Conservation (phyloP, 2,329 filamentous ascomycete genomes). For the Chaetomium sp. region DNA sequence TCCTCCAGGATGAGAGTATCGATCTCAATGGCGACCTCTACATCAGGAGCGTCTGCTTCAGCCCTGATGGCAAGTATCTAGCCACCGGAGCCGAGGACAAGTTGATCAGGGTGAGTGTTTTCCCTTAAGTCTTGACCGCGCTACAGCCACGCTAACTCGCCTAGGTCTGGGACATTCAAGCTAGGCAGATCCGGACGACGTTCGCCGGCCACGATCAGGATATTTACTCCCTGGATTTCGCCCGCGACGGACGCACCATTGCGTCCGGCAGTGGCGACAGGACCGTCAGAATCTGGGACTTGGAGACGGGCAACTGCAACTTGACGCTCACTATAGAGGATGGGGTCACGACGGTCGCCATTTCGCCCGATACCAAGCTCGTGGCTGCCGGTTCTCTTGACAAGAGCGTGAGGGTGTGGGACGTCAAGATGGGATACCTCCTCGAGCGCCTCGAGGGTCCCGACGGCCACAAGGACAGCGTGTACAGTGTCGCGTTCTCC, state of each 20-base stretch:
- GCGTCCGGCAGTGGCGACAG: slow-evolving; percentile 94
- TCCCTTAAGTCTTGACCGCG: too few species aligned
- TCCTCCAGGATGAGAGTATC: slow-evolving; percentile 84
- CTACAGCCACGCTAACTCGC: slow-evolving; percentile 9
- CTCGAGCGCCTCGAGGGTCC: slow-evolving; percentile 90
- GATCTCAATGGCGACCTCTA: slow-evolving; percentile 91
- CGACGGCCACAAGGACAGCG: slow-evolving; percentile 94
- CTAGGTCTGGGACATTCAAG: slow-evolving; percentile 92
- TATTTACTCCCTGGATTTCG: slow-evolving; percentile 95
- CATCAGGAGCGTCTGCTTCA: slow-evolving; percentile 98
- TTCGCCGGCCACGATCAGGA: slow-evolving; percentile 98
- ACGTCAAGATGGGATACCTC: slow-evolving; percentile 80
- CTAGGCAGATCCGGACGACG: slow-evolving; percentile 81
- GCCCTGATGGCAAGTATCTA: slow-evolving; percentile 88
- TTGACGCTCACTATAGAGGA: slow-evolving; percentile 92
- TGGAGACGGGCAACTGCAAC: slow-evolving; percentile 79
- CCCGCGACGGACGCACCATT: slow-evolving; percentile 88
- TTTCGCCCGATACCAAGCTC: slow-evolving; percentile 91
- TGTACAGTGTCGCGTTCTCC: slow-evolving; percentile 95
- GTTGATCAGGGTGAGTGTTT: slow-evolving; percentile 77
- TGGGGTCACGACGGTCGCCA: slow-evolving; percentile 95
- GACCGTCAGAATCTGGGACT: slow-evolving; percentile 95
- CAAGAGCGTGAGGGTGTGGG: slow-evolving; percentile 98
- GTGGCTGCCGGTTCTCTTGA: slow-evolving; percentile 94
- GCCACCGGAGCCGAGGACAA: slow-evolving; percentile 98